Evolutionary conservation across 371 early-diverging fungal genomes (phyloP).

Genomic region (Mortierella sp.): DNA sequence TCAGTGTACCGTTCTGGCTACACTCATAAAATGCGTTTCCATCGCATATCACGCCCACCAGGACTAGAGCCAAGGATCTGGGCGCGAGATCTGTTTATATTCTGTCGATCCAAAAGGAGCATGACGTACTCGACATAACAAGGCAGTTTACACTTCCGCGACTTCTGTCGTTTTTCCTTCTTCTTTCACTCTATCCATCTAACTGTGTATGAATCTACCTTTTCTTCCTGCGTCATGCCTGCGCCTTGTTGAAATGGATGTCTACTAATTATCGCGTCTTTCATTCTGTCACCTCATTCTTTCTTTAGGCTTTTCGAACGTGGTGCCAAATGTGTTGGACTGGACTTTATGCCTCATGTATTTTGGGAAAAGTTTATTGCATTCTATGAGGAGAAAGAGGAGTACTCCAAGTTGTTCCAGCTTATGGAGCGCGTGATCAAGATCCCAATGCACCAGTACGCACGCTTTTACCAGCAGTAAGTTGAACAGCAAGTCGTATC

Average conservation of each 20-base stretch:
- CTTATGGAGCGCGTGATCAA: conserved; percentile 72
- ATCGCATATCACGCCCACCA: conserved; percentile 1
- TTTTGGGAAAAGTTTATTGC: conserved; percentile 84
- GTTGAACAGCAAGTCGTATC: background rate
- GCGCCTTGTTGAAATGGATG: background rate
- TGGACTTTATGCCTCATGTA: conserved; percentile 77
- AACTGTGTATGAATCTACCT: conserved; percentile 1
- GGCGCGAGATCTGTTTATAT: conserved; percentile 7
- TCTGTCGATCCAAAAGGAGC: conserved; percentile 25
- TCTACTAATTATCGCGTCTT: background rate
- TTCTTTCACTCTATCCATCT: background rate
- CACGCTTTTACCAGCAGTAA: conserved; percentile 79
- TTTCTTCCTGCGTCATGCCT: background rate
- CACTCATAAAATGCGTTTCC: background rate
- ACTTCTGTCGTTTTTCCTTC: background rate
- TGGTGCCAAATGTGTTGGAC: conserved; percentile 71
- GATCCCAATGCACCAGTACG: conserved; percentile 81
- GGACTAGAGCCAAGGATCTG: conserved; percentile 20
- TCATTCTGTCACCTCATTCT: background rate
- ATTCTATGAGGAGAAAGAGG: conserved; percentile 68
- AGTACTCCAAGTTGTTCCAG: conserved; percentile 60
- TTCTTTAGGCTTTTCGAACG: conserved; percentile 63
- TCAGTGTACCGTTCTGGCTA: conserved; percentile 16
- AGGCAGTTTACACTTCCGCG: conserved; percentile 5
- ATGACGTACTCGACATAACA: conserved; percentile 5